Evolutionary conservation across 2,329 filamentous ascomycete genomes (phyloP).

Genomic region (Trichophyton verrucosum): DNA sequence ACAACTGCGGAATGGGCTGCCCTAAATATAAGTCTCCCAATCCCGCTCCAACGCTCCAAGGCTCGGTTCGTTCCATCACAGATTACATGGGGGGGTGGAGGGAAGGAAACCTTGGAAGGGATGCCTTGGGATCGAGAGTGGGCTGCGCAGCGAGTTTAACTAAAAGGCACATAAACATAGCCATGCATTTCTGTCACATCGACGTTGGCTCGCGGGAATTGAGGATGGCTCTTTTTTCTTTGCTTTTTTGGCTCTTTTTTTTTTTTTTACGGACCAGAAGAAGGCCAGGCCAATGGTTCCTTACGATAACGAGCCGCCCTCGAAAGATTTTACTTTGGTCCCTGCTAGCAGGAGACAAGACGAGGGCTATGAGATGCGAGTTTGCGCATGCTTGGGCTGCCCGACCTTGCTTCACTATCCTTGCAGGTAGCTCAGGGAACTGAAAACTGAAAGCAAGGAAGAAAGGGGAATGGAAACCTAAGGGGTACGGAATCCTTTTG

Average conservation of each 20-base stretch:
- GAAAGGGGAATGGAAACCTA: neutral
- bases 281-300: neutral
- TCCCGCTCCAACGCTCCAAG: neutral
- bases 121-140: neutral
- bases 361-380: neutral
- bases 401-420: neutral
- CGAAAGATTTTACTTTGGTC: neutral
- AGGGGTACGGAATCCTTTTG: neutral
- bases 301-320: neutral
- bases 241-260: no score
- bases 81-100: neutral
- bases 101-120: neutral
- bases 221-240: no score
- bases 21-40: neutral
- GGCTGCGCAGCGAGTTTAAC: neutral
- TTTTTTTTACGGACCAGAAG: no score
- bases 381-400: neutral
- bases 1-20: neutral
- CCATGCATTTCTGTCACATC: neutral
- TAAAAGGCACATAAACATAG: neutral
- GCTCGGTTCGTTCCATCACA: neutral
- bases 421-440: neutral
- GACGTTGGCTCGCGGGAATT: neutral
- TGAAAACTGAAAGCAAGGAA: neutral
- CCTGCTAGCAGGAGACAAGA: neutral